Evolutionary conservation across 1,284 basidiomycete genomes (phyloP), one percentile per base, ranked within the genome.

Genomic region (Ustilago lituana): DNA sequence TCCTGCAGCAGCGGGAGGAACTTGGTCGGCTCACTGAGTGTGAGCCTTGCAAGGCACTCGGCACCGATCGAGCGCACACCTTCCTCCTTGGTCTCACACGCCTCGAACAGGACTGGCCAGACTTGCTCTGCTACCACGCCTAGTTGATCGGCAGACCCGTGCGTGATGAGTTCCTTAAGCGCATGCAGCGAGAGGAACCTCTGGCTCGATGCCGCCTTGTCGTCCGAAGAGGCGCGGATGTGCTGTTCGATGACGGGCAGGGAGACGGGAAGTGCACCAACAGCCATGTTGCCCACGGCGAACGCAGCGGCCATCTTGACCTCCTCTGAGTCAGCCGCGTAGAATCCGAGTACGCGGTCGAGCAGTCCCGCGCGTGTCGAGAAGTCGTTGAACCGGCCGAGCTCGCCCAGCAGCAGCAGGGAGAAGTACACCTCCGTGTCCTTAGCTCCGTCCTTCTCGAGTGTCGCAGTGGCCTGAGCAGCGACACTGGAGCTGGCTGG

Each of bases 1-100:
- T 86, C 87, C 88, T 91, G 77, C 32, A 79, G 39, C 31, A 76
- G 60, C 7, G 53, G 33, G 91, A 98, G 85, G 82, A 94, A 97
- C 74, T 89, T 89, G 1, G 88, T 87, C 5, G 95, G 93, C 53
- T 95, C 90, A 1, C 91, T 91, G 0, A 91, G 91, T 0, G 94
- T 95, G 37, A 99, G 86, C 82, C 97, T 94, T 41, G 95, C 96
- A 17, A 99, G 87, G 81, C 95, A 98, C 19, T 96, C 94, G 40
- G 95, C 94, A 29, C 93, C 93, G 56, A 98, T 92, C 80, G 95
- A 97, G 53, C 94, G 86, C 3, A 92, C 91, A 4, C 90, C 91
- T 82, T 98, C 95, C 73, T 96, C 93, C 45, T 82, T 77, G 87
- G 57, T 74, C 53, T 70, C 57, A 77, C 54, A 69, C 22, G 61